phyloP scores from a whole-genome alignment of 306 rosid species.

The Acacia confusa region DNA sequence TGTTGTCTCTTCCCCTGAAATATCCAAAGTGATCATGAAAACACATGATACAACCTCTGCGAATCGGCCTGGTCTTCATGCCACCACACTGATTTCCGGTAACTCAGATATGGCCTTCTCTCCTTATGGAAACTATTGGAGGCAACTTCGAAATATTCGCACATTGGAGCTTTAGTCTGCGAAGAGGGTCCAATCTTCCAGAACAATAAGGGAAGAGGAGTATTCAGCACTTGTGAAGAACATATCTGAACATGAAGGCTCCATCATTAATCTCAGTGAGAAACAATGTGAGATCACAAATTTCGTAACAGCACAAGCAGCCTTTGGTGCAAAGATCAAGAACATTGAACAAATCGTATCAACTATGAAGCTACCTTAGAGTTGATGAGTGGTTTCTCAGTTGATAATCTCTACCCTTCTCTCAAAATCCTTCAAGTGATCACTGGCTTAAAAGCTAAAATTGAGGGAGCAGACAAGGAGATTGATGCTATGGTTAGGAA shows the following conservation, averaged over 20 bases:
- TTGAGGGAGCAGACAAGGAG: not conserved
- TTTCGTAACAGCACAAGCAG: not conserved
- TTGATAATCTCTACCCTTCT: not conserved
- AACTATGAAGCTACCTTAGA: not conserved
- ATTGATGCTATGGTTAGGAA: not conserved
- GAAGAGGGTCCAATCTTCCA: not conserved
- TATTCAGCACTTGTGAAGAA: not conserved
- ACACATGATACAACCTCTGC: conserved; percentile 12
- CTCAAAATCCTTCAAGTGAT: not conserved
- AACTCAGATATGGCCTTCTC: not conserved
- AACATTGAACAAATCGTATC: not conserved
- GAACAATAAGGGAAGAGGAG: not conserved
- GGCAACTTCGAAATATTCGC: not conserved
- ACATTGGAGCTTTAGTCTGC: not conserved
- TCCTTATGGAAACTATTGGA: not conserved
- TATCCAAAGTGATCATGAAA: conserved; percentile 5
- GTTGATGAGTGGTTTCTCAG: not conserved
- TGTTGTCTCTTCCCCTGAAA: conserved; percentile 18
- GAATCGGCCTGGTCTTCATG: not conserved
- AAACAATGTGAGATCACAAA: not conserved
- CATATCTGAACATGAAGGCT: not conserved
- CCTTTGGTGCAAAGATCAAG: conserved; percentile 5
- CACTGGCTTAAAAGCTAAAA: not conserved
- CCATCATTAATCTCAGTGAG: not conserved
- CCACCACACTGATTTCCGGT: not conserved